Base-by-base conservation (phyloP, 768 basidiomycete species). In the Tricholoma sp. region DNA sequence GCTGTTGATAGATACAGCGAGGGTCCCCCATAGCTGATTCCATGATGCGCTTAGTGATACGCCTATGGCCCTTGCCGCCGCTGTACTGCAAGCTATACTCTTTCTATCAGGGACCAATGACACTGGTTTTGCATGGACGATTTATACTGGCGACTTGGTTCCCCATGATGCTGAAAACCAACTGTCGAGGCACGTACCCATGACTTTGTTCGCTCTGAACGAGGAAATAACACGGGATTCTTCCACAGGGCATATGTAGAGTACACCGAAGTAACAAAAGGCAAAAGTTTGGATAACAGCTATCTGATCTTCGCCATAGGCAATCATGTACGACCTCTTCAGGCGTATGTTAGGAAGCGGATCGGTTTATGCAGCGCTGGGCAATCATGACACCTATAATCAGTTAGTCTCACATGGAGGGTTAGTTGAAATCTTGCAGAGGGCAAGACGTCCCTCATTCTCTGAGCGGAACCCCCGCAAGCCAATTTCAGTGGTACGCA, bases 381-480 rank as follows among this genome's bases (percentile, higher is more conserved):
- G 89, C 7, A 91, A 91, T 66, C 89, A 91, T 62, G 89, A 91
- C 66, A 84, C 77, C 37, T 88, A 84, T 67, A 83, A 84, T 61
- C 78, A 83, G 83, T 86, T 60, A 27, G 79, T 63, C n/a, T n/a
- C n/a, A n/a, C n/a, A n/a, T n/a, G n/a, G n/a, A n/a, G n/a, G n/a
- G n/a, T n/a, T n/a, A 41, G 22, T 21, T 34, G 6, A 19, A 46
- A 56, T 11, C 19, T 57, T 5, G 45, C 65, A 77, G 85, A 69
- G 83, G 80, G 2, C 77, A 84, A 63, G 86, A 86, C 60, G 80
- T 86, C 1, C 80, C 83, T 29, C 76, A 82, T 61, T 73, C 82
- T 6, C 69, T 89, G 1, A 81, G 79, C 24, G 83, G 79, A 4
- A 59, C 64, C 2, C 72, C 88, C 9, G 82, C 79, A 1, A 61